Percentiles rank a stretch among this genome's conserved stretches.
Conservation (phyloP, 208 protist species). For the Trypanosoma platydactyli region DNA sequence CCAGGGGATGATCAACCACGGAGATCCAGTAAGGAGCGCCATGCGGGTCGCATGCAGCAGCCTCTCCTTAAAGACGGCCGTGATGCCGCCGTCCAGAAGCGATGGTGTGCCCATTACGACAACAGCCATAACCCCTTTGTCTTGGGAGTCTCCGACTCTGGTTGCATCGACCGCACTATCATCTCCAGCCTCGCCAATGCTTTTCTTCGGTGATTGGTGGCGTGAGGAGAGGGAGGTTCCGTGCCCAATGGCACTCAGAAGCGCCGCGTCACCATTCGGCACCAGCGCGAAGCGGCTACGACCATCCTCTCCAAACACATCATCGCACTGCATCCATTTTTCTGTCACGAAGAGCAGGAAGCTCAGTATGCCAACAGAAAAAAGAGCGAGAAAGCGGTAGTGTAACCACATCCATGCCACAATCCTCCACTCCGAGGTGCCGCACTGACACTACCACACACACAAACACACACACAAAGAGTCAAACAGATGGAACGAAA, state of each 20-base stretch:
- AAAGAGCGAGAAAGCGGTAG: background rate
- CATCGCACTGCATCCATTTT: conserved; percentile 11
- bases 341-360: background rate
- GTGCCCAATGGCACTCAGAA: conserved; percentile 3
- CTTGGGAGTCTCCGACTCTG: background rate
- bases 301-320: conserved; percentile 2
- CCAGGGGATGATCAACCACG: conserved; percentile 58
- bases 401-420: background rate
- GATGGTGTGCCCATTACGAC: conserved; percentile 5
- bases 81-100: conserved; percentile 13
- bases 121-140: conserved; percentile 16
- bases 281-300: background rate
- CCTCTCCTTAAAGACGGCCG: conserved; percentile 33
- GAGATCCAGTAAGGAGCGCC: conserved; percentile 58
- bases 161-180: background rate
- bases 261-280: conserved; percentile 13
- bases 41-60: conserved; percentile 48
- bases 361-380: background rate
- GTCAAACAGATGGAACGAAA: background rate
- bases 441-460: background rate
- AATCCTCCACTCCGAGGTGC: background rate
- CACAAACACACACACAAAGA: background rate
- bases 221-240: background rate
- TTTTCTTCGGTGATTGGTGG: background rate
- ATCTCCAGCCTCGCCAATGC: background rate